Conservation (phyloP, 2,329 filamentous ascomycete species). For the Curvularia spicifera region DNA sequence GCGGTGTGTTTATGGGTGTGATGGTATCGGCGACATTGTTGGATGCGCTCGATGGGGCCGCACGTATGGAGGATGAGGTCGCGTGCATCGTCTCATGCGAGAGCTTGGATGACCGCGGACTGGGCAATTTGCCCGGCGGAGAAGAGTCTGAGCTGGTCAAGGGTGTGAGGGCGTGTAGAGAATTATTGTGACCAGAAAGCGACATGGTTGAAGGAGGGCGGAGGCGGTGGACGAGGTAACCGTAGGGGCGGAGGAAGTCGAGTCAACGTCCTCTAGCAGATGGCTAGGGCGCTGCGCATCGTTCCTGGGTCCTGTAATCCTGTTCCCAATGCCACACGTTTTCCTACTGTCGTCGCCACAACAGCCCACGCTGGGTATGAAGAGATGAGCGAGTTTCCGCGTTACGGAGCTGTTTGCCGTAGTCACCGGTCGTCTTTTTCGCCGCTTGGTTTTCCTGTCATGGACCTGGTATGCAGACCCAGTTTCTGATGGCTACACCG, state of each 20-base stretch:
- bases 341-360: slow-evolving; percentile 23
- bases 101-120: slow-evolving; percentile 57
- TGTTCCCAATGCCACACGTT: slow-evolving; percentile 23
- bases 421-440: slow-evolving; percentile 27
- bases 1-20: slow-evolving; percentile 53
- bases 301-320: slow-evolving; percentile 31
- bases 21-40: slow-evolving; percentile 57
- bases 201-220: slow-evolving; percentile 59
- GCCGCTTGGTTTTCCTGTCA: slow-evolving; percentile 57
- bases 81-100: slow-evolving; percentile 48
- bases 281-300: slow-evolving; percentile 59
- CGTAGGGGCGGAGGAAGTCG: slow-evolving; percentile 67
- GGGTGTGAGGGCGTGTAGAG: slow-evolving; percentile 65
- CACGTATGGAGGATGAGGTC: slow-evolving; percentile 38
- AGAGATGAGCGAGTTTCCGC: slow-evolving; percentile 33
- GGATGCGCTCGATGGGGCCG: slow-evolving; percentile 41
- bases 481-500: slow-evolving; percentile 80
- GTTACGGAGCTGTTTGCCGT: slow-evolving; percentile 36
- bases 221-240: slow-evolving; percentile 74
- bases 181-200: slow-evolving; percentile 61
- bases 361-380: slow-evolving; percentile 21
- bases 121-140: slow-evolving; percentile 62
- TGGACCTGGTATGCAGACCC: slow-evolving; percentile 72
- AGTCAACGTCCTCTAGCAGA: slow-evolving; percentile 72
- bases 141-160: slow-evolving; percentile 71